Evolutionary conservation across 495 filamentous ascomycete genomes (phyloP).

Genomic region (Penicillium waksmanii): DNA sequence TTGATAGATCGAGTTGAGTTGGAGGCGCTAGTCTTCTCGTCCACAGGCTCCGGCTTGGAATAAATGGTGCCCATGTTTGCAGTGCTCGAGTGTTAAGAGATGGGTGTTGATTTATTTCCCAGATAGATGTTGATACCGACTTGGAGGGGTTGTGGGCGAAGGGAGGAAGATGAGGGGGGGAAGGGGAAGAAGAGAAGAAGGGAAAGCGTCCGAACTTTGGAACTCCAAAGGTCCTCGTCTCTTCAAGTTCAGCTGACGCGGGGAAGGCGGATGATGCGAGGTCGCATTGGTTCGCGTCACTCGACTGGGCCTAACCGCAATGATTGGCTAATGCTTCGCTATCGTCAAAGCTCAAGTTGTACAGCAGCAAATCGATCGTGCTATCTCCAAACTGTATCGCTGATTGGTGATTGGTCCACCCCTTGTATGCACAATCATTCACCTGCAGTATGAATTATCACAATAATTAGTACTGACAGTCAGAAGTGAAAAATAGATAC

Average conservation of each 20-base stretch:
- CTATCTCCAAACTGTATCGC: not conserved
- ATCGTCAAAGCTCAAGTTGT: not conserved
- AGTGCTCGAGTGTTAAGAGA: not conserved
- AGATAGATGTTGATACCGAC: not conserved
- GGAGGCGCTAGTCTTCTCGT: not conserved
- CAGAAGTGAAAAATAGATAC: no score
- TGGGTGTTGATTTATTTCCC: not conserved
- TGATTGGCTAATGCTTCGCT: no score
- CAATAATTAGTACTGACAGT: no score
- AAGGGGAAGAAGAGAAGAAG: not conserved
- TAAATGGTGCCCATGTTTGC: slow-evolving; percentile 4
- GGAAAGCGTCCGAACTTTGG: not conserved
- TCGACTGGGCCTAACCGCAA: not conserved
- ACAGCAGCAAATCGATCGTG: not conserved
- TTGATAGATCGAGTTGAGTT: not conserved
- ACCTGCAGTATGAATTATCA: no score
- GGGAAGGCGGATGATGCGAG: slow-evolving; percentile 1
- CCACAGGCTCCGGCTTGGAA: slow-evolving; percentile 8
- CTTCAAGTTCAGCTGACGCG: not conserved
- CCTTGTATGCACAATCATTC: no score
- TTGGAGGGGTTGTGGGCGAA: not conserved
- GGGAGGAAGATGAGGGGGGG: not conserved
- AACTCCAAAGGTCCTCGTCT: not conserved
- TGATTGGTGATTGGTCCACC: no score
- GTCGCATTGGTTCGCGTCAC: slow-evolving; percentile 1